These are phyloP conservation scores for Symbiodinium pilosum DNA, from an alignment of 73 alveolate genomes.

Conservation along the genomic window DNA sequence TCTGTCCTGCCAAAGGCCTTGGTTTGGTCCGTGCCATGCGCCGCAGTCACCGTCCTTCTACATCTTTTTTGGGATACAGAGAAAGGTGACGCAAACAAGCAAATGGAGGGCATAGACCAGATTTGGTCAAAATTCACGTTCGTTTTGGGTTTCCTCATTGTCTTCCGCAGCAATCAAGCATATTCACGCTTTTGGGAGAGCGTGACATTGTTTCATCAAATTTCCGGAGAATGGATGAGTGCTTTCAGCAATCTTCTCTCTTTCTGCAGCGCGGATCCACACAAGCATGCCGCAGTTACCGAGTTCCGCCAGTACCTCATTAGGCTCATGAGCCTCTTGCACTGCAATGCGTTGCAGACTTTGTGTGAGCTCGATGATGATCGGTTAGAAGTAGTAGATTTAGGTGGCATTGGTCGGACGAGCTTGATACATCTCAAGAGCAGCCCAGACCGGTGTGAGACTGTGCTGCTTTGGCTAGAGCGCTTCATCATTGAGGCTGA, in stretches of 20 bases:
- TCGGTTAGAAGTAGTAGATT: slow-evolving; percentile 39
- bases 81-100: slow-evolving; percentile 20
- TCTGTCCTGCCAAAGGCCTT: slow-evolving; percentile 16
- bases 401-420: slow-evolving; percentile 3
- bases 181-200: slow-evolving; percentile 19
- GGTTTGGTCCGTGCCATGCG: slow-evolving; percentile 41
- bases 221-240: slow-evolving; percentile 36
- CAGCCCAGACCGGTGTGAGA: slow-evolving; percentile 70
- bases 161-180: slow-evolving; percentile 80
- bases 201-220: neutral
- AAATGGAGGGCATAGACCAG: slow-evolving; percentile 77
- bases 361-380: slow-evolving; percentile 77
- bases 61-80: slow-evolving; percentile 30
- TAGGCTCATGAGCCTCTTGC: slow-evolving; percentile 13
- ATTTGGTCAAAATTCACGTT: neutral
- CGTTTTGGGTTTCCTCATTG: slow-evolving; percentile 55
- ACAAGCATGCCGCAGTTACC: neutral
- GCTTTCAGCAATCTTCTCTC: slow-evolving; percentile 44
- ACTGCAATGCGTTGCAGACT: slow-evolving; percentile 20
- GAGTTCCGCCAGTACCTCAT: neutral
- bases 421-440: slow-evolving; percentile 20
- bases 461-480: slow-evolving; percentile 63
- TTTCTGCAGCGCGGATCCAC: neutral
- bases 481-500: slow-evolving; percentile 21
- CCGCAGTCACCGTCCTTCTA: slow-evolving; percentile 42